These are phyloP conservation scores for Talaromyces sp. DNA, from an alignment of 2,329 filamentous ascomycete species.

Conservation along the genomic window DNA sequence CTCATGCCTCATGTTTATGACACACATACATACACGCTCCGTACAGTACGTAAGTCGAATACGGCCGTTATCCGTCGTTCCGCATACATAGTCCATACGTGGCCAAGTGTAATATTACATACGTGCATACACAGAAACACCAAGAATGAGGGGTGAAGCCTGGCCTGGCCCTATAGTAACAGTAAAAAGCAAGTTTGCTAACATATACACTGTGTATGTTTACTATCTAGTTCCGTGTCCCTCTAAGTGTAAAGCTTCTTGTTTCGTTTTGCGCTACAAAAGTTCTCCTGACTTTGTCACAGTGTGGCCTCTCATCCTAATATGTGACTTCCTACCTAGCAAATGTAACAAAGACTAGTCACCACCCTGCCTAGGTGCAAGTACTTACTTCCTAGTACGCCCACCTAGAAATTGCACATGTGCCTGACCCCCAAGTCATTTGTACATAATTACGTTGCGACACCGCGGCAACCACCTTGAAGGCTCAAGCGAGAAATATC, in stretches of 20 bases:
- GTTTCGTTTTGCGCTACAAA: not conserved
- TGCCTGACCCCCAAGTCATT: not conserved
- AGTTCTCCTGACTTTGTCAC: too few species aligned
- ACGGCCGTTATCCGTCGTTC: slow-evolving; percentile 6
- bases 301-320: not conserved
- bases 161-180: not conserved
- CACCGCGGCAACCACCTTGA: not conserved
- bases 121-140: not conserved
- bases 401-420: not conserved
- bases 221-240: too few species aligned
- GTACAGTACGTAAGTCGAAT: not conserved
- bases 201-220: not conserved
- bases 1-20: not conserved
- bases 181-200: not conserved
- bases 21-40: not conserved
- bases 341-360: not conserved
- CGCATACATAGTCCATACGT: slow-evolving; percentile 1
- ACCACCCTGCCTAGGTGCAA: not conserved
- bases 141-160: not conserved
- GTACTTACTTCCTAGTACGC: not conserved
- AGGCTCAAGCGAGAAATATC: slow-evolving; percentile 3
- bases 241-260: not conserved
- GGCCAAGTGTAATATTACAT: not conserved
- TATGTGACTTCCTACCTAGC: not conserved
- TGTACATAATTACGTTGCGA: not conserved